Conservation (phyloP, 169 alveolate genomes). For the Haemoproteus tartakovskyi region DNA sequence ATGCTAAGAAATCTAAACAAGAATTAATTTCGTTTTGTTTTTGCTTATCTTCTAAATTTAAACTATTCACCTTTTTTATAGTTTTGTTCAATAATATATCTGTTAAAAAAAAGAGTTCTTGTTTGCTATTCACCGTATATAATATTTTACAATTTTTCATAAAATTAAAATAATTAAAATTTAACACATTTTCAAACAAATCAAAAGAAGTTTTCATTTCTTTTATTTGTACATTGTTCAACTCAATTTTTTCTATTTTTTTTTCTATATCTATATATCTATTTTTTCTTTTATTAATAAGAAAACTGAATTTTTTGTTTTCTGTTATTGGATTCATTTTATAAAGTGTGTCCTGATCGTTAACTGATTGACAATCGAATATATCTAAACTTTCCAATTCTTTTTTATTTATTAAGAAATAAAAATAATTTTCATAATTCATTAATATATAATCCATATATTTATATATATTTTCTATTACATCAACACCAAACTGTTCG, state of each 20-base stretch:
- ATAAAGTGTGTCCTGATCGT: too few species aligned
- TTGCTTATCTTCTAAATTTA: conserved; percentile 45
- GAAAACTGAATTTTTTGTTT: too few species aligned
- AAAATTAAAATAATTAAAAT: conserved; percentile 8
- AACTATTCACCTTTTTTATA: conserved; percentile 41
- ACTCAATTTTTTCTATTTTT: neutral
- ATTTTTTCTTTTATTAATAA: neutral
- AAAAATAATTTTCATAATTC: too few species aligned
- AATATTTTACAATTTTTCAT: conserved; percentile 15
- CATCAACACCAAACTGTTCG: too few species aligned
- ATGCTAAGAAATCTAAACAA: conserved; percentile 65
- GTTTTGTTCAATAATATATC: conserved; percentile 26
- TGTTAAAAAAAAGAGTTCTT: conserved; percentile 3
- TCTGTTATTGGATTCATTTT: too few species aligned
- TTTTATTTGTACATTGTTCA: conserved; percentile 1
- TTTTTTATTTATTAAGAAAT: too few species aligned
- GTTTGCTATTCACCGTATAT: neutral
- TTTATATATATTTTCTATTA: too few species aligned
- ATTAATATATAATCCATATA: too few species aligned
- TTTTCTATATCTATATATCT: neutral
- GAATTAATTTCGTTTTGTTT: conserved; percentile 42
- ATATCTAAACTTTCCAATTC: too few species aligned
- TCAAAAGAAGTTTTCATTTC: neutral
- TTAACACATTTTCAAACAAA: neutral
- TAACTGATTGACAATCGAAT: too few species aligned